These are phyloP conservation scores for Sporothrix curviconia DNA, from an alignment of 2,329 filamentous ascomycete species.

Conservation along the genomic window DNA sequence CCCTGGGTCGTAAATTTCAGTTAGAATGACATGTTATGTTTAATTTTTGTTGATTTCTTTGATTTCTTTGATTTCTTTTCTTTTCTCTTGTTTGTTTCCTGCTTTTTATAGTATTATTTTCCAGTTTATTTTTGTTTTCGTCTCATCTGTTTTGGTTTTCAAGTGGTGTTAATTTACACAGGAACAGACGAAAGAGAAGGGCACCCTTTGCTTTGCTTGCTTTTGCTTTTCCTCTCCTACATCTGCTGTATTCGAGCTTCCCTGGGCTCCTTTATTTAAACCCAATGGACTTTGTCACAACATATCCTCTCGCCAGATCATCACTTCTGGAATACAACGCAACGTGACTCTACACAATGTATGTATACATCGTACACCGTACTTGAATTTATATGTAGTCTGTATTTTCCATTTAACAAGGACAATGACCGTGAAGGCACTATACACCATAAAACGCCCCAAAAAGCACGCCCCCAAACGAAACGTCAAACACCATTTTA, in stretches of 20 bases:
- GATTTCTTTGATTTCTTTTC: neutral
- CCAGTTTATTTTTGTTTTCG: neutral
- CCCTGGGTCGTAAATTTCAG: neutral
- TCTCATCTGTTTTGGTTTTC: no score
- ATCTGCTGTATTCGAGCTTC: constrained; percentile 1
- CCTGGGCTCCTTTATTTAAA: neutral
- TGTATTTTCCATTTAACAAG: neutral
- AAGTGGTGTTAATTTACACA: no score
- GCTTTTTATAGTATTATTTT: neutral
- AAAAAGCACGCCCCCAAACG: neutral
- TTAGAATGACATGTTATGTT: neutral
- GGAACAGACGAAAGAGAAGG: no score
- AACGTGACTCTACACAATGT: no score
- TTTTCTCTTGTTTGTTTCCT: neutral
- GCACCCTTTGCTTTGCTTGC: neutral
- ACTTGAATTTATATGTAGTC: neutral
- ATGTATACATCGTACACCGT: no score
- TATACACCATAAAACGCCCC: neutral
- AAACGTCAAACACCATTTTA: no score
- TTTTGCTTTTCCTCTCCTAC: neutral
- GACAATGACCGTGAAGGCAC: neutral
- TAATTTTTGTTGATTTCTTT: neutral
- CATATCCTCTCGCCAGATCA: no score
- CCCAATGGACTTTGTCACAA: no score
- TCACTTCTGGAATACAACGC: no score